These are phyloP conservation scores for Triadica sebifera DNA, from an alignment of 345 rosid genomes.

Conservation along the genomic window DNA sequence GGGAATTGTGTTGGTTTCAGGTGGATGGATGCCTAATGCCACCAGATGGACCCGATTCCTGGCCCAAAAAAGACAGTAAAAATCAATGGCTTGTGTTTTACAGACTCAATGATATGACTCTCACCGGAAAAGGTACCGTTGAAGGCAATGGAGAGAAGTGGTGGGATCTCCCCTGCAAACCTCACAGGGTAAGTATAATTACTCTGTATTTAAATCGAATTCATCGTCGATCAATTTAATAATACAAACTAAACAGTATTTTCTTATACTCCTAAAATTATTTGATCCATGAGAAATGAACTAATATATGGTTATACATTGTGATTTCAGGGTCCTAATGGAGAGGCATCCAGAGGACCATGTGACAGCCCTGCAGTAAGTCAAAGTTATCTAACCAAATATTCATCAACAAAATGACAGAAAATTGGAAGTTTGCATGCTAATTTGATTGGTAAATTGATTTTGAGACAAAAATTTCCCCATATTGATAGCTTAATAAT, in stretches of 20 bases:
- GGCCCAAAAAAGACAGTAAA: conserved; percentile 74
- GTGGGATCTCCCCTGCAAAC: conserved; percentile 99
- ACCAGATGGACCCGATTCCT: conserved; percentile 82
- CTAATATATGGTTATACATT: background rate
- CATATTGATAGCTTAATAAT: background rate
- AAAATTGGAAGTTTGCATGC: no score
- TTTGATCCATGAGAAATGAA: no score
- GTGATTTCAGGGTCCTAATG: conserved; percentile 62
- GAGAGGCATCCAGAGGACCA: conserved; percentile 55
- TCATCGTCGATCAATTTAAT: no score
- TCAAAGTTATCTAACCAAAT: background rate
- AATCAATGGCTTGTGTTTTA: conserved; percentile 95
- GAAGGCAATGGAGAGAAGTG: conserved; percentile 96
- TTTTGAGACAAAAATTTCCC: background rate
- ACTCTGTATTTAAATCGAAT: background rate
- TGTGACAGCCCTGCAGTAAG: conserved; percentile 91
- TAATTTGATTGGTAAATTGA: no score
- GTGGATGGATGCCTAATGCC: conserved; percentile 83
- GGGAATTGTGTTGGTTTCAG: conserved; percentile 28
- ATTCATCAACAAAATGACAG: no score
- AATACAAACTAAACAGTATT: no score
- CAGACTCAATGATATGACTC: conserved; percentile 53
- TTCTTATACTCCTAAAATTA: no score
- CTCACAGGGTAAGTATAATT: conserved; percentile 63
- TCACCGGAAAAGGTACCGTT: conserved; percentile 75